These are phyloP conservation scores for Parietaria judaica DNA, from an alignment of 306 rosid genomes.

Conservation along the genomic window DNA sequence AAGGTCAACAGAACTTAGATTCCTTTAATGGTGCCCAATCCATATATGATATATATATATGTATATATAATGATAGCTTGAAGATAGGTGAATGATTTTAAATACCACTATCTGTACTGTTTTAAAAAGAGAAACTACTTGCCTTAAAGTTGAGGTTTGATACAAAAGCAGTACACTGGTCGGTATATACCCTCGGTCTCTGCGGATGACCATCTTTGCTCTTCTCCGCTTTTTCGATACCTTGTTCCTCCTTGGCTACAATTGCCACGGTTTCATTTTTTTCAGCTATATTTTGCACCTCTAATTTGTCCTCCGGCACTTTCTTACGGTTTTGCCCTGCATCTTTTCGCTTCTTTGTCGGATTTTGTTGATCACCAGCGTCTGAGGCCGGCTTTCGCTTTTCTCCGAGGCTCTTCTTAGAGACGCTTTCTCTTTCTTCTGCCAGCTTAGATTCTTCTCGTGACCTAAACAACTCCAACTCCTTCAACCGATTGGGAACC, in stretches of 20 bases:
- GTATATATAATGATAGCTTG: neutral
- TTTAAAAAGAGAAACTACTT: conserved; percentile 6
- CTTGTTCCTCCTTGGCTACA: conserved; percentile 29
- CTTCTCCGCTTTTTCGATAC: conserved; percentile 32
- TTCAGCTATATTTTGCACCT: conserved; percentile 27
- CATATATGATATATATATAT: too few species aligned
- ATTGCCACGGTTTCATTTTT: conserved; percentile 26
- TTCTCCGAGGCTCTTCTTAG: conserved; percentile 43
- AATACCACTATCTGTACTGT: too few species aligned
- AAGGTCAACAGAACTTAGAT: too few species aligned
- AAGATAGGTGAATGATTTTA: neutral
- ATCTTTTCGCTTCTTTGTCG: conserved; percentile 58
- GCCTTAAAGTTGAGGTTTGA: conserved; percentile 62
- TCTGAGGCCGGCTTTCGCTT: conserved; percentile 66
- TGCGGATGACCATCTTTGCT: conserved; percentile 29
- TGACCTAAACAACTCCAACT: conserved; percentile 52
- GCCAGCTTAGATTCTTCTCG: conserved; percentile 55
- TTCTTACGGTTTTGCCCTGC: conserved; percentile 36
- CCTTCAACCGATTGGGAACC: conserved; percentile 75
- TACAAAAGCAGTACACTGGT: conserved; percentile 80
- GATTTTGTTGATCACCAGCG: conserved; percentile 32
- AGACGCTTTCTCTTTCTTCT: conserved; percentile 46
- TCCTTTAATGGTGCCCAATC: too few species aligned
- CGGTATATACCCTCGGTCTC: conserved; percentile 47
- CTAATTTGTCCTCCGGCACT: conserved; percentile 35